A percentile compares a stretch with the other conserved stretches of the same genome.
Evolutionary conservation across 2,329 filamentous ascomycete species (phyloP).

Genomic region (Lasiodiplodia hormozganensis): DNA sequence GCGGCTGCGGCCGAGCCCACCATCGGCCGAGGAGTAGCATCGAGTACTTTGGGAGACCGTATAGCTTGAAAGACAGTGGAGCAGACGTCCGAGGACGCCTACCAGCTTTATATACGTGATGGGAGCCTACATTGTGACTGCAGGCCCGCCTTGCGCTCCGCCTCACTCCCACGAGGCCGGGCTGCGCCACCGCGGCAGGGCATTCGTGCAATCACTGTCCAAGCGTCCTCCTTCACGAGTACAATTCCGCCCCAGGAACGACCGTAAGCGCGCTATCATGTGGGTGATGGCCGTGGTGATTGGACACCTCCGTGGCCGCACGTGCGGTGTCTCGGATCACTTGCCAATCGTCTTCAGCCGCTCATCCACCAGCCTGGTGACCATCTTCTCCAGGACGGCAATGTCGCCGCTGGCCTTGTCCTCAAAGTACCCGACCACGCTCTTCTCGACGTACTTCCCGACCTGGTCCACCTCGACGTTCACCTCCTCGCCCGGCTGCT

Average conservation of each 20-base stretch:
- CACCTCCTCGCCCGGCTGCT: constrained; percentile 79
- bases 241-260: constrained; percentile 7
- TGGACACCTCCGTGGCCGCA: not conserved
- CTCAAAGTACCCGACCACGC: constrained; percentile 78
- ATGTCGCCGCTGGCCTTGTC: constrained; percentile 58
- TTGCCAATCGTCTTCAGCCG: constrained; percentile 58
- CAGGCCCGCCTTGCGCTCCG: constrained; percentile 25
- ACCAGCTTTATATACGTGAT: constrained; percentile 26
- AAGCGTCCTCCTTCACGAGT: constrained; percentile 20
- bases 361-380: constrained; percentile 75
- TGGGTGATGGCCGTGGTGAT: not conserved
- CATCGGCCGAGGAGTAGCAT: constrained; percentile 5
- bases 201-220: constrained; percentile 18
- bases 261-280: constrained; percentile 16
- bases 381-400: constrained; percentile 59
- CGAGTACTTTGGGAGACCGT: constrained; percentile 1
- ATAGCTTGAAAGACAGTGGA: constrained; percentile 4
- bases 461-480: constrained; percentile 94
- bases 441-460: constrained; percentile 89
- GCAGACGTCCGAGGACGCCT: constrained; percentile 14
- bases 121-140: constrained; percentile 17
- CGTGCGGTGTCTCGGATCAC: constrained; percentile 32
- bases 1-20: not conserved
- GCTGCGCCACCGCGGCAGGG: constrained; percentile 25
- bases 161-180: constrained; percentile 27